Conservation (phyloP, 768 basidiomycete genomes). For the Rhodotorula diobovata region DNA sequence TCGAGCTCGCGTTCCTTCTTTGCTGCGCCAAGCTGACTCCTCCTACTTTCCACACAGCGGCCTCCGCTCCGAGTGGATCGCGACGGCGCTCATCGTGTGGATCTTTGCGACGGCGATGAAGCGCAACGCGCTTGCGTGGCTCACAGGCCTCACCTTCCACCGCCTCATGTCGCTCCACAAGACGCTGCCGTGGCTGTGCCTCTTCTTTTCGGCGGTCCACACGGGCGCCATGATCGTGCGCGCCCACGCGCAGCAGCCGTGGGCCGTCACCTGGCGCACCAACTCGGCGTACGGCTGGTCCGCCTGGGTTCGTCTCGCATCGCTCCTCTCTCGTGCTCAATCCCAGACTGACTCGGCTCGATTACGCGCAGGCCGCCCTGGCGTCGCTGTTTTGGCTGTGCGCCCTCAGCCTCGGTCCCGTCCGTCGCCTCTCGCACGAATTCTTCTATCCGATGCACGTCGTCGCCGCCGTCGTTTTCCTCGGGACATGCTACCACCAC, state of each 20-base stretch:
- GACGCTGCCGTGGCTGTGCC: not conserved
- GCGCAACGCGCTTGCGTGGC: slow-evolving; percentile 46
- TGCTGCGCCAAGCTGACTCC: not conserved
- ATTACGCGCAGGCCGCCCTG: not conserved
- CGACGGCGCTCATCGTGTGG: slow-evolving; percentile 49
- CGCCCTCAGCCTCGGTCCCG: not conserved
- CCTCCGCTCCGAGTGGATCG: slow-evolving; percentile 47
- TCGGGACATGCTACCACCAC: slow-evolving; percentile 48
- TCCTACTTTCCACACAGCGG: not conserved
- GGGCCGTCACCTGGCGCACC: not conserved
- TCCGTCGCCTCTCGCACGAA: slow-evolving; percentile 46
- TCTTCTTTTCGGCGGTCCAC: slow-evolving; percentile 6
- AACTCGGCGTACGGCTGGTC: not conserved
- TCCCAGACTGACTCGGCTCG: too few species aligned
- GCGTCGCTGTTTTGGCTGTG: slow-evolving; percentile 2
- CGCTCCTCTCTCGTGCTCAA: too few species aligned
- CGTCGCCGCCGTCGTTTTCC: slow-evolving; percentile 49
- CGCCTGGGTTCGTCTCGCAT: not conserved
- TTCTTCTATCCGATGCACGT: slow-evolving; percentile 50
- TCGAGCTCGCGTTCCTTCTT: too few species aligned
- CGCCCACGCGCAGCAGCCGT: not conserved
- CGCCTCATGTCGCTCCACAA: slow-evolving; percentile 6
- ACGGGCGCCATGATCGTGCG: slow-evolving; percentile 7
- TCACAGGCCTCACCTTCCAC: slow-evolving; percentile 41
- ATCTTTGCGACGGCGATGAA: slow-evolving; percentile 50